phyloP scores from a whole-genome alignment of 768 basidiomycete genomes.

The Peribolospora baueri region DNA sequence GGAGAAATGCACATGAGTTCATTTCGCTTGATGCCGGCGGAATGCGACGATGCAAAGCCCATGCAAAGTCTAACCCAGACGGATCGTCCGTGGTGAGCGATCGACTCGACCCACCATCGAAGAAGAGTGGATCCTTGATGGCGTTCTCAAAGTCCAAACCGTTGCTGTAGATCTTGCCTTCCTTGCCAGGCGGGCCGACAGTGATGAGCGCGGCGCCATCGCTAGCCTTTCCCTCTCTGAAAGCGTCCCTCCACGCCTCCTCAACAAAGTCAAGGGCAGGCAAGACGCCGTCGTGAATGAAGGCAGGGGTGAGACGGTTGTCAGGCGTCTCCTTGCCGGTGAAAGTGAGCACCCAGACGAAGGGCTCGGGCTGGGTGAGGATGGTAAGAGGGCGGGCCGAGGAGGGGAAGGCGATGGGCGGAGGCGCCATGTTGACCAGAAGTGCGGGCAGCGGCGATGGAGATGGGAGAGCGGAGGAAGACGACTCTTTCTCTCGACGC shows the following conservation, averaged over 20 bases:
- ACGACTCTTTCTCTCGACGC: no score
- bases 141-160: conserved; percentile 19
- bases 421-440: no score
- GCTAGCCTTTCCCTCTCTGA: conserved; percentile 4
- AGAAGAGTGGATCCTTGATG: conserved; percentile 18
- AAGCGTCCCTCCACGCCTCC: conserved; percentile 15
- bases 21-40: not conserved
- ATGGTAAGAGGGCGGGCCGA: no score
- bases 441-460: no score
- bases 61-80: not conserved
- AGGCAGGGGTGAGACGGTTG: conserved; percentile 19
- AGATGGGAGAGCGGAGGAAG: no score
- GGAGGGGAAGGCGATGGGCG: no score
- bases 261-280: conserved; percentile 19
- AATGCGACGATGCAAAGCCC: not conserved
- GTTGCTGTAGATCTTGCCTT: conserved; percentile 20
- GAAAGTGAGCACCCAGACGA: conserved; percentile 16
- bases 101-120: conserved; percentile 13
- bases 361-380: conserved; percentile 11
- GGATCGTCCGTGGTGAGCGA: not conserved
- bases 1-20: not conserved
- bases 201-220: conserved; percentile 11
- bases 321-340: conserved; percentile 16
- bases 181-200: conserved; percentile 8
- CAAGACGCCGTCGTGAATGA: conserved; percentile 14